Base-by-base conservation (phyloP, 352 stramenopile species). In the Achlya hypogyna region DNA sequence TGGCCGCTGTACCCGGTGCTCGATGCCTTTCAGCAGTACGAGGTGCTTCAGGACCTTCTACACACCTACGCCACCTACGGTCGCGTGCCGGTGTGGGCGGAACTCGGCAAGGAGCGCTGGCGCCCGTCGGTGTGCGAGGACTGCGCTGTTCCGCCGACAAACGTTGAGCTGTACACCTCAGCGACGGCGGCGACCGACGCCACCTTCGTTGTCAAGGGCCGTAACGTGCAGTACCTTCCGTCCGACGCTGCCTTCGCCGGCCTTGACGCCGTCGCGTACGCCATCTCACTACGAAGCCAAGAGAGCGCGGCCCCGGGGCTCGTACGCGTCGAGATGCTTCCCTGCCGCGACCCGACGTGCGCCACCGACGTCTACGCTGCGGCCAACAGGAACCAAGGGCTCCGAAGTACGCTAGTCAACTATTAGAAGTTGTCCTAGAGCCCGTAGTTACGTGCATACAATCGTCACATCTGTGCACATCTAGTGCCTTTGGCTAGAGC, bases 141-240 rank as follows among this genome's bases (percentile, higher is more conserved):
- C 0, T 91, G 79, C 45, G 70, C 88, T 1, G 69, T 67, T 9
- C 45, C 65, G 5, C 58, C 71, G 8, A 72, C 80, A 1, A 69
- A 75, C 16, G 38, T 88, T 42, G 81, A 91, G 23, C 76, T 79
- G 32, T 91, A 86, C 63, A 84, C 84, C 32, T 78, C 84, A 22
- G 18, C n/a, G 22, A 38, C 28, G 10, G 40, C 31, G 20, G 60
- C 60, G 0, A 31, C 25, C 3, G 28, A n/a, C 60, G 23, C 56
- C 38, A 49, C 51, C 12, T 38, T 67, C n/a, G 28, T 67, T 5
- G 6, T 35, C 45, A 67, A 67, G 34, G 32, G 28, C 6, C 22
- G 60, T 0, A 45, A 77, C n/a, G 69, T 91, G 5, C 78, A 78
- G 56, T 91, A 88, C 63, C 72, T 88, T 0, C 83, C 83, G 0